Percentiles rank a stretch among this genome's conserved stretches.
These are phyloP conservation scores for Podila epicladia DNA, from an alignment of 192 early-diverging fungal species.

Conservation along the genomic window DNA sequence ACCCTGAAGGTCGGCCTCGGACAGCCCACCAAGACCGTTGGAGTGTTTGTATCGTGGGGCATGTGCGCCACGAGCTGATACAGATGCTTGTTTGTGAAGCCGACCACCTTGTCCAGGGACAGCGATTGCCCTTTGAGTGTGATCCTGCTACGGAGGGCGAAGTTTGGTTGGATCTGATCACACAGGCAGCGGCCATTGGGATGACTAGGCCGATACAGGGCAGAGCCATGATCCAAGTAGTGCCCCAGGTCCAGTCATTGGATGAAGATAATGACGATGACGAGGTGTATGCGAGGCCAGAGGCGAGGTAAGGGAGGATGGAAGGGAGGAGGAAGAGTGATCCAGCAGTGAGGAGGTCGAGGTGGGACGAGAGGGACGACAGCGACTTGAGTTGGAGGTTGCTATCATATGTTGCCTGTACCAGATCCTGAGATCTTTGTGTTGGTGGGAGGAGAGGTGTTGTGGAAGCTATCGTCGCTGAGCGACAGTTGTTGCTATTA, in stretches of 20 bases:
- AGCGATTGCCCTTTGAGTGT: not conserved
- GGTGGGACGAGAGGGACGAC: slow-evolving; percentile 11
- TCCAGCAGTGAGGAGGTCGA: slow-evolving; percentile 35
- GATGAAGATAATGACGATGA: not conserved
- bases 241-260: slow-evolving; percentile 10
- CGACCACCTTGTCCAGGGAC: not conserved
- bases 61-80: not conserved
- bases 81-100: not conserved
- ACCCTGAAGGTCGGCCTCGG: slow-evolving; percentile 11
- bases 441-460: not conserved
- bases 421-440: not conserved
- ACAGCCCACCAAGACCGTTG: not conserved
- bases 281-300: slow-evolving; percentile 16
- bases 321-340: slow-evolving; percentile 38
- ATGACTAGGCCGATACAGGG: slow-evolving; percentile 31
- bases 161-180: slow-evolving; percentile 1
- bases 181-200: slow-evolving; percentile 18
- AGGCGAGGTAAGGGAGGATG: slow-evolving; percentile 34
- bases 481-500: not conserved
- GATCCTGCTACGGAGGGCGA: not conserved
- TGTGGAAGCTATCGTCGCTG: not conserved
- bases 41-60: slow-evolving; percentile 1
- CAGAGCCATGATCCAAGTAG: slow-evolving; percentile 17
- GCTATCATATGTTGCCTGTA: not conserved
- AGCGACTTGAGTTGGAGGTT: not conserved